phyloP scores from a whole-genome alignment of 148 eudicot species.

The Silene latifolia region DNA sequence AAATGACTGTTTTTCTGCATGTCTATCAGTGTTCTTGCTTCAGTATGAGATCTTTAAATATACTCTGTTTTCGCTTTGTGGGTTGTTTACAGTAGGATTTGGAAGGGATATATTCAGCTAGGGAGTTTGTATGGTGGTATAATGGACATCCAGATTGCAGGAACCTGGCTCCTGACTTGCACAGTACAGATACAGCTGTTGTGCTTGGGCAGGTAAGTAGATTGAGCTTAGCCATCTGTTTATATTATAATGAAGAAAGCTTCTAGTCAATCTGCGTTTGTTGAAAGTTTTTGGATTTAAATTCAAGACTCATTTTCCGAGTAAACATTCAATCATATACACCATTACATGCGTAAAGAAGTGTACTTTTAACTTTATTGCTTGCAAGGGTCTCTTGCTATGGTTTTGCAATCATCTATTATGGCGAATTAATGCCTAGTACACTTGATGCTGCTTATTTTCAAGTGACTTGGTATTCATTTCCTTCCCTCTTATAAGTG shows the following conservation, averaged over 20 bases:
- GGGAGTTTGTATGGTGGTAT: conserved; percentile 99
- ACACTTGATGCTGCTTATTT: not conserved
- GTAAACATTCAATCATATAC: not conserved
- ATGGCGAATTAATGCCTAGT: not conserved
- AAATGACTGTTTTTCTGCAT: not conserved
- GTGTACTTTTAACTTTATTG: not conserved
- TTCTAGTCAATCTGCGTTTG: not conserved
- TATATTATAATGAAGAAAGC: not conserved
- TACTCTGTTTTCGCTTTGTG: not conserved
- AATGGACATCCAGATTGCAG: conserved; percentile 93
- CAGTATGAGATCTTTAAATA: not conserved
- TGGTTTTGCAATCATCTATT: not conserved
- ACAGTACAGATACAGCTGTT: conserved; percentile 80
- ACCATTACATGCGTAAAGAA: not conserved
- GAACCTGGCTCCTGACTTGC: conserved; percentile 66
- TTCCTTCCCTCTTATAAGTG: no score
- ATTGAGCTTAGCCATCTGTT: not conserved
- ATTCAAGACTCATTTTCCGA: not conserved
- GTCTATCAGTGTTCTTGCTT: not conserved
- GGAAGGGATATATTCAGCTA: conserved; percentile 65
- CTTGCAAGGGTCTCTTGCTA: conserved; percentile 1
- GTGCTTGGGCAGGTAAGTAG: conserved; percentile 86
- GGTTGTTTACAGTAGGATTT: conserved; percentile 13
- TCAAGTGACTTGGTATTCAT: not conserved
- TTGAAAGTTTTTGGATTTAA: not conserved